These are phyloP conservation scores for Ceratocystis ficicola DNA, from an alignment of 2,329 filamentous ascomycete species.

Conservation along the genomic window DNA sequence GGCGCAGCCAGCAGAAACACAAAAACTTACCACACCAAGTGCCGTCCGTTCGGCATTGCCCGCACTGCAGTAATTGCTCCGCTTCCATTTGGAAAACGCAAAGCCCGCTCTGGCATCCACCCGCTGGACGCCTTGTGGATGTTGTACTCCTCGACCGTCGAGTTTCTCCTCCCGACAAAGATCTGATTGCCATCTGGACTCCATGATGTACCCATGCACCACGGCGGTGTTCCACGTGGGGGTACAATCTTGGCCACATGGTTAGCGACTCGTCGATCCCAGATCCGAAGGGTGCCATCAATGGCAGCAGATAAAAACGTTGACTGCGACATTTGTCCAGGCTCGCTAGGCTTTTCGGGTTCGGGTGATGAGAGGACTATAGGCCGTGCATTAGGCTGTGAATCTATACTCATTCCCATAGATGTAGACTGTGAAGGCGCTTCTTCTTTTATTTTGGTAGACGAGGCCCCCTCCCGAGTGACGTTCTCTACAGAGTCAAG, in stretches of 20 bases:
- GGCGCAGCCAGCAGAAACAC: no score
- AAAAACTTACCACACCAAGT: slow-evolving; percentile 58
- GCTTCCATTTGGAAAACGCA: slow-evolving; percentile 81
- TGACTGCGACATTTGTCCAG: slow-evolving; percentile 53
- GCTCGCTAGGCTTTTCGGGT: slow-evolving; percentile 36
- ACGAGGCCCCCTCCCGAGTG: not conserved
- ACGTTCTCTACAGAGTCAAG: not conserved
- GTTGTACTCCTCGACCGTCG: slow-evolving; percentile 88
- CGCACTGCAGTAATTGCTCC: slow-evolving; percentile 79
- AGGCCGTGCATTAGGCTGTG: slow-evolving; percentile 14
- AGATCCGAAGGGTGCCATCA: slow-evolving; percentile 80
- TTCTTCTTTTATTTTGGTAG: slow-evolving; percentile 21
- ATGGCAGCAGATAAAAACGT: slow-evolving; percentile 83
- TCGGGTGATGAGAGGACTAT: slow-evolving; percentile 23
- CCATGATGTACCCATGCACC: slow-evolving; percentile 98
- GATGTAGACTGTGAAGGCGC: not conserved
- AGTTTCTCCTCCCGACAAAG: slow-evolving; percentile 80
- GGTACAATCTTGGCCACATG: slow-evolving; percentile 71
- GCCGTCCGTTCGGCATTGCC: slow-evolving; percentile 83
- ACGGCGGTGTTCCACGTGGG: slow-evolving; percentile 67
- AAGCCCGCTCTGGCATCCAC: slow-evolving; percentile 60
- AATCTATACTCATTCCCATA: slow-evolving; percentile 1
- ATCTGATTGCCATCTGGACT: slow-evolving; percentile 90
- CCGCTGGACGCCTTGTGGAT: slow-evolving; percentile 60
- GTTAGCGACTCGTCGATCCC: slow-evolving; percentile 68